A percentile compares a stretch with the other conserved stretches of the same genome.
Evolutionary conservation across 306 rosid genomes (phyloP).

Genomic region (Dryas drummondii): DNA sequence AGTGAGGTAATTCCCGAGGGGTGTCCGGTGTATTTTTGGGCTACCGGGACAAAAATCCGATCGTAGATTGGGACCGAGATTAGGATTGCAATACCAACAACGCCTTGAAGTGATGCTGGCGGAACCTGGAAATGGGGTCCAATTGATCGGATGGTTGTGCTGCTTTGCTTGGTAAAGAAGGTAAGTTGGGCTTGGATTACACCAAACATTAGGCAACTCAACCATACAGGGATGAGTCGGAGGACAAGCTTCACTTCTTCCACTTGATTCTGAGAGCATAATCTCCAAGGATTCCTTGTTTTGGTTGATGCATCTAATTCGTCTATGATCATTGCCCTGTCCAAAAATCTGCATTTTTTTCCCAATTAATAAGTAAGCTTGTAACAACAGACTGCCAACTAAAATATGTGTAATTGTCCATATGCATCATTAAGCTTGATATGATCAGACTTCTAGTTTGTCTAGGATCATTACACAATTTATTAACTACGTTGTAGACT

Average conservation of each 20-base stretch:
- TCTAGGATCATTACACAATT: too few relatives aligned
- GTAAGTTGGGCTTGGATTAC: slow-evolving; percentile 62
- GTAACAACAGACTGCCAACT: too few relatives aligned
- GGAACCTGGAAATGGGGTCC: slow-evolving; percentile 58
- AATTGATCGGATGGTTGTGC: slow-evolving; percentile 47
- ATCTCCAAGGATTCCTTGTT: slow-evolving; percentile 64
- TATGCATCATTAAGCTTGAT: too few relatives aligned
- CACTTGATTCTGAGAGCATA: slow-evolving; percentile 68
- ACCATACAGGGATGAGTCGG: slow-evolving; percentile 72
- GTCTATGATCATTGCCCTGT: slow-evolving; percentile 60
- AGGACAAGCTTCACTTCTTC: slow-evolving; percentile 70
- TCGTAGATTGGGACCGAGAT: slow-evolving; percentile 53
- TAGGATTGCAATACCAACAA: slow-evolving; percentile 50
- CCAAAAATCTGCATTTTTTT: slow-evolving; percentile 47
- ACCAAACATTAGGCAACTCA: slow-evolving; percentile 57
- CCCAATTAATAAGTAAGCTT: not conserved
- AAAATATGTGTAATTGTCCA: too few relatives aligned
- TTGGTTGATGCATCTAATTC: slow-evolving; percentile 44
- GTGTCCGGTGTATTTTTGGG: slow-evolving; percentile 44
- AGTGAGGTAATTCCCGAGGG: slow-evolving; percentile 59
- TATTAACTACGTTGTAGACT: too few relatives aligned
- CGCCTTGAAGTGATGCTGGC: slow-evolving; percentile 65
- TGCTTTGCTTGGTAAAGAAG: slow-evolving; percentile 64
- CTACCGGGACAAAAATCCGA: slow-evolving; percentile 41
- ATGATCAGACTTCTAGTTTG: too few relatives aligned